Percentiles rank a stretch among this genome's conserved stretches.
Evolutionary conservation across 1,284 basidiomycete species (phyloP).

Genomic region (Sanghuangporus sanghuang): DNA sequence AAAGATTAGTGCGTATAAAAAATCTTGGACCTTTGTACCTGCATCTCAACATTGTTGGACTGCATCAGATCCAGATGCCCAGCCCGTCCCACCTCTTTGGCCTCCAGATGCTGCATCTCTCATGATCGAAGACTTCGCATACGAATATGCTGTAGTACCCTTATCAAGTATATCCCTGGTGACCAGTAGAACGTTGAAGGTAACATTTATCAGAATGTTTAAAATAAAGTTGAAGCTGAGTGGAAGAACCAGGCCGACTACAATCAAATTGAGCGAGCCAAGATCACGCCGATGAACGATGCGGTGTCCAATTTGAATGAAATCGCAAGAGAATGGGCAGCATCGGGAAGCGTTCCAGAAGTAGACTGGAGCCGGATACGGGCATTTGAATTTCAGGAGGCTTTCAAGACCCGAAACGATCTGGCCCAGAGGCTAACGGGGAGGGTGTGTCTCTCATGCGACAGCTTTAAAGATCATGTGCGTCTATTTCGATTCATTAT

Average conservation of each 20-base stretch:
- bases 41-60: background rate
- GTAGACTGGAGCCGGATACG: conserved; percentile 82
- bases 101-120: conserved; percentile 52
- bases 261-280: conserved; percentile 60
- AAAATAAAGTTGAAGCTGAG: background rate
- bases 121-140: conserved; percentile 46
- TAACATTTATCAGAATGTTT: conserved; percentile 27
- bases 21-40: background rate
- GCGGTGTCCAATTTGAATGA: conserved; percentile 43
- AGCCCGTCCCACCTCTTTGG: conserved; percentile 70
- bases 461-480: conserved; percentile 54
- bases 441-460: conserved; percentile 52
- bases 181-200: conserved; percentile 70
- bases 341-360: conserved; percentile 52
- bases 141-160: conserved; percentile 67
- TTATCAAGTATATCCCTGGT: conserved; percentile 77
- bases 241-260: conserved; percentile 56
- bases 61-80: conserved; percentile 47
- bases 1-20: conserved; percentile 42
- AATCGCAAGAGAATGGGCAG: conserved; percentile 53
- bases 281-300: conserved; percentile 58
- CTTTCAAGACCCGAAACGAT: conserved; percentile 56
- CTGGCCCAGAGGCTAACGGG: conserved; percentile 39
- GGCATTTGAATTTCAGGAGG: conserved; percentile 91
- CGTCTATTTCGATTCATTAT: conserved; percentile 12